Base-by-base conservation (phyloP, 2,329 filamentous ascomycete species). In the Plectosphaerella cucumerina region DNA sequence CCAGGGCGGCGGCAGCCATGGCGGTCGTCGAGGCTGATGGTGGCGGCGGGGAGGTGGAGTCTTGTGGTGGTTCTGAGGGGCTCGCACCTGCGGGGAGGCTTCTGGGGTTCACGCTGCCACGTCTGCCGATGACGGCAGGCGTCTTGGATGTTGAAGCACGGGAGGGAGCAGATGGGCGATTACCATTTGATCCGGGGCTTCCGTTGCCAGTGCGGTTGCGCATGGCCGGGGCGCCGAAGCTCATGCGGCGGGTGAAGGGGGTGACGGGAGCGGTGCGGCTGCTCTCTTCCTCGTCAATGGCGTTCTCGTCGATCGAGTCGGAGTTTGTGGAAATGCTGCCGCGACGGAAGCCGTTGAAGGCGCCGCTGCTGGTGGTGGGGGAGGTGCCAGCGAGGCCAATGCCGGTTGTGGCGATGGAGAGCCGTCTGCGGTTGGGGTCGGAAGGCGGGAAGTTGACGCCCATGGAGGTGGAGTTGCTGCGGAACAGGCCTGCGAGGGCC, bases 181-280 rank as follows among this genome's bases (percentile, higher is more conserved):
- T 83, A 84, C 82, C 84, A 72, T 81, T 82, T 18, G 71, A 68
- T 63, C 80, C 82, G 65, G 84, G 77, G 65, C 84, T 86, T 62
- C 74, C 75, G 62, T 77, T 76, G 34, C 72, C 71, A 49, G 74
- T 70, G 55, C 85, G 86, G 60, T 89, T 81, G 60, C 84, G 80
- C 68, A 91, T 76, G 58, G 89, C 89, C 67, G 90, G 84, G 54
- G 87, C 87, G 54, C 93, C 92, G 63, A 96, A 95, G 71, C 92
- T 97, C 75, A 96, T 85, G 53, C 92, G 87, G 59, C 92, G 86
- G 53, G 82, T 82, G 65, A 92, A 93, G 33, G 91, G 89, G 12
- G 87, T 89, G 49, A 75, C 80, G 33, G 89, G 85, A 15, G 80
- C 77, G 59, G 80, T 81, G 48, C 70, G 66, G n/a, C 73, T 67